Evolutionary conservation across 495 filamentous ascomycete genomes (phyloP).

Genomic region (Tuber umbilicatum): DNA sequence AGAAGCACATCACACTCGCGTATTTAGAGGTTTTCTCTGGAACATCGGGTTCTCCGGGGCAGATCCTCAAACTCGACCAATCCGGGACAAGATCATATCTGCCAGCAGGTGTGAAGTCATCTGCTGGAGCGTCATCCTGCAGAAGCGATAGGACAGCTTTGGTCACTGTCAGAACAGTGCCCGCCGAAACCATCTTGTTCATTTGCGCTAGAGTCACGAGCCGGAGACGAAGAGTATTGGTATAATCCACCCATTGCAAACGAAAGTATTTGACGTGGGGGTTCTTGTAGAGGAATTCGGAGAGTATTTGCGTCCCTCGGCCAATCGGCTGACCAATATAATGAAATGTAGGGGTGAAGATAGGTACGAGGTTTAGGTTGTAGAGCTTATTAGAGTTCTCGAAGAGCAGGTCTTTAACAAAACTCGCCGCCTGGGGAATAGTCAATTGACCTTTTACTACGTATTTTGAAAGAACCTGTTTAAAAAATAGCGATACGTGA

Average conservation of each 20-base stretch:
- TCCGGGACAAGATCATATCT: constrained; percentile 59
- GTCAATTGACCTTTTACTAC: constrained; percentile 52
- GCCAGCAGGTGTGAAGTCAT: constrained; percentile 48
- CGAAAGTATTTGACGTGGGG: constrained; percentile 53
- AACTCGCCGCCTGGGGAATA: constrained; percentile 50
- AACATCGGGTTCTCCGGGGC: constrained; percentile 45
- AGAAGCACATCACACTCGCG: constrained; percentile 57
- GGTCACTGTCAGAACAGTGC: constrained; percentile 52
- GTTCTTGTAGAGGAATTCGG: constrained; percentile 43
- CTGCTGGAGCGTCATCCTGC: constrained; percentile 51
- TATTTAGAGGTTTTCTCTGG: constrained; percentile 32
- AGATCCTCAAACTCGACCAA: constrained; percentile 54
- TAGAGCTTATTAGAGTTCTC: constrained; percentile 62
- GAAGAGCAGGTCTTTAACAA: constrained; percentile 58
- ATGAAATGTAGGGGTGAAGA: constrained; percentile 18
- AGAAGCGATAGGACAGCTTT: constrained; percentile 54
- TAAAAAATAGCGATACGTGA: constrained; percentile 8
- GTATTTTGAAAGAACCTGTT: constrained; percentile 56
- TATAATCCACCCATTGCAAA: constrained; percentile 76
- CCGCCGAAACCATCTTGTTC: constrained; percentile 50
- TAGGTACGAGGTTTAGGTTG: constrained; percentile 44
- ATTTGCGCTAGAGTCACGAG: constrained; percentile 65
- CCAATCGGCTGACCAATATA: constrained; percentile 5
- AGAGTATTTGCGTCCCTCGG: constrained; percentile 14
- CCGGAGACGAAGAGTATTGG: constrained; percentile 59